Conservation (phyloP, 139 green algal species). For the Ettlia oleoabundans region DNA sequence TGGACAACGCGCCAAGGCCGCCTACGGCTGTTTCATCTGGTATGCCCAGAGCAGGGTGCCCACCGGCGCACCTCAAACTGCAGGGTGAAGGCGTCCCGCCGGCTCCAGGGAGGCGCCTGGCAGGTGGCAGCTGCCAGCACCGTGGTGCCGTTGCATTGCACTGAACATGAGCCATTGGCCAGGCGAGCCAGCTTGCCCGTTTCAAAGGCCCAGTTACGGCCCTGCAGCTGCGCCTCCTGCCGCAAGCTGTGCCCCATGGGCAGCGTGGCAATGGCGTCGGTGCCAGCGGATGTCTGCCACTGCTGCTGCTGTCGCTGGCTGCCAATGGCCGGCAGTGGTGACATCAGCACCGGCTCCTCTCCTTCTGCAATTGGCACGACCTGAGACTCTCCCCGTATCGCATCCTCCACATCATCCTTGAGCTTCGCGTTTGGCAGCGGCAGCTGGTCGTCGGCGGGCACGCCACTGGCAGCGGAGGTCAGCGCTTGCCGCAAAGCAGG, state of each 20-base stretch:
- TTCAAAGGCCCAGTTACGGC: constrained; percentile 62
- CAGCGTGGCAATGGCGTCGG: constrained; percentile 8
- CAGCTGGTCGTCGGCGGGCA: background rate
- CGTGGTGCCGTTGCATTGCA: constrained; percentile 54
- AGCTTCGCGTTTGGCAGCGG: background rate
- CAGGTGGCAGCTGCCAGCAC: constrained; percentile 71
- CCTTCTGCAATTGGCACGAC: background rate
- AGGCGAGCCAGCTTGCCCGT: constrained; percentile 70
- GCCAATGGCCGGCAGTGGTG: no score
- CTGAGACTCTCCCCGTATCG: background rate
- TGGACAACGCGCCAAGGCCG: no score
- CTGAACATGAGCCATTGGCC: constrained; percentile 66
- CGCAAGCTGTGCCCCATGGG: constrained; percentile 18
- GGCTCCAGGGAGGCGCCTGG: constrained; percentile 11
- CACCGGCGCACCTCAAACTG: constrained; percentile 40
- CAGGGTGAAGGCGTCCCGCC: constrained; percentile 40
- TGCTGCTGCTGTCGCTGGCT: background rate
- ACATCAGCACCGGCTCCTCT: background rate
- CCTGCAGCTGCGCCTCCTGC: constrained; percentile 17
- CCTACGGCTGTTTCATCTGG: no score
- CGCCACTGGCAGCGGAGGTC: background rate
- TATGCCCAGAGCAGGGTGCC: background rate
- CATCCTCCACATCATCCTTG: constrained; percentile 9
- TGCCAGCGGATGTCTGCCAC: background rate
- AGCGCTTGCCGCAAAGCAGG: background rate